phyloP scores from a whole-genome alignment of 1,284 basidiomycete genomes.

The Austropuccinia psidii region DNA sequence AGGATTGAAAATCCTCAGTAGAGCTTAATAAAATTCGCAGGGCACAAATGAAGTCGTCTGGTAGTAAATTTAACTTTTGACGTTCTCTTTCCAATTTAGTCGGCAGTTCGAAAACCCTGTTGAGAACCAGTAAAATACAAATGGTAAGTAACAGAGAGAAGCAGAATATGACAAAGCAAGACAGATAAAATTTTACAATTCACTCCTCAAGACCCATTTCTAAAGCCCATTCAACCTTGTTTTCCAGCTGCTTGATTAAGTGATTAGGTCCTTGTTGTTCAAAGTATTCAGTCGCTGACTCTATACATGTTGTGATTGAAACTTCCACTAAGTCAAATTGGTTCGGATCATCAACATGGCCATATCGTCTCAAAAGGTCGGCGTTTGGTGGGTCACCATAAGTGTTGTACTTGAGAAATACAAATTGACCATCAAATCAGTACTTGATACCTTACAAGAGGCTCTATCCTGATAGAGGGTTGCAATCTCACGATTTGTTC shows the following conservation, averaged over 20 bases:
- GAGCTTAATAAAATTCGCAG: constrained; percentile 61
- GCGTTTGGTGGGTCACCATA: constrained; percentile 91
- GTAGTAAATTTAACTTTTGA: constrained; percentile 53
- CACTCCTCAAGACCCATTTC: constrained; percentile 45
- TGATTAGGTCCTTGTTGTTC: constrained; percentile 8
- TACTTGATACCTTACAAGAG: constrained; percentile 3
- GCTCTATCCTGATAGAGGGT: background rate
- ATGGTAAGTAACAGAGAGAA: background rate
- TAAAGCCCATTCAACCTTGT: constrained; percentile 40
- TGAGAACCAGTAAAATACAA: background rate
- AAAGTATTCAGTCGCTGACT: constrained; percentile 49
- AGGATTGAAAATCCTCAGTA: constrained; percentile 59
- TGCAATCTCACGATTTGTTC: constrained; percentile 70
- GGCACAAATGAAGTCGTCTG: constrained; percentile 63
- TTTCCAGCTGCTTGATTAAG: constrained; percentile 25
- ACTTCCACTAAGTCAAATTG: constrained; percentile 81
- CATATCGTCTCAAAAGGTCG: constrained; percentile 87
- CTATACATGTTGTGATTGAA: constrained; percentile 66
- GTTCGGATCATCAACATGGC: constrained; percentile 84
- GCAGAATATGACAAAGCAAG: constrained; percentile 30
- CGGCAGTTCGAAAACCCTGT: constrained; percentile 26
- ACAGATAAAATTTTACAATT: background rate
- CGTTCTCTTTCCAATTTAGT: background rate
- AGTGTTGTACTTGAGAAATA: constrained; percentile 90
- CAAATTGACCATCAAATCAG: background rate